phyloP scores from a whole-genome alignment of 352 stramenopile species.

The Elongisporangium anandrum region DNA sequence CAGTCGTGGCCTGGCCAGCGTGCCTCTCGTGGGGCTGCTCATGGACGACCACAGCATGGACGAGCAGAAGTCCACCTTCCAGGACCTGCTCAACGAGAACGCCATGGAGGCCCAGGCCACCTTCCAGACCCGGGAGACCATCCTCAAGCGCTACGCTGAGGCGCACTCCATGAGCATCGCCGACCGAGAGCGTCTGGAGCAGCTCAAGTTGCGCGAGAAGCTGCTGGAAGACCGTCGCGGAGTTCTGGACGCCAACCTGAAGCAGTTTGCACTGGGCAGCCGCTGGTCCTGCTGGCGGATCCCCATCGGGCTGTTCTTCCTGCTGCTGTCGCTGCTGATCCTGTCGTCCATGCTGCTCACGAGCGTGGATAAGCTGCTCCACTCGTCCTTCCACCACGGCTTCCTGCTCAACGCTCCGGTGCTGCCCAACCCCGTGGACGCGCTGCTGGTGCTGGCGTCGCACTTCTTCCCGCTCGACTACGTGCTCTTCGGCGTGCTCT shows the following conservation, averaged over 20 bases:
- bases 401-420: constrained; percentile 62
- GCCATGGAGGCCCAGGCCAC: constrained; percentile 67
- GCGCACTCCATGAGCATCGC: constrained; percentile 62
- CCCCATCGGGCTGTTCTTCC: constrained; percentile 52
- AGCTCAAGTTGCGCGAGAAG: constrained; percentile 66
- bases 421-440: constrained; percentile 76
- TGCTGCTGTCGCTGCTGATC: constrained; percentile 65
- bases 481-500: constrained; percentile 70
- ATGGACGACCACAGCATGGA: constrained; percentile 74
- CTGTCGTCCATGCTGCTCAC: constrained; percentile 74
- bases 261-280: constrained; percentile 38
- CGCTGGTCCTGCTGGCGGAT: constrained; percentile 63
- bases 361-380: constrained; percentile 71
- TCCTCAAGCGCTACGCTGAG: constrained; percentile 58
- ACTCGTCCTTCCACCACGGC: constrained; percentile 64
- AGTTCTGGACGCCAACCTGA: constrained; percentile 63
- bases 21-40: constrained; percentile 71
- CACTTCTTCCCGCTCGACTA: constrained; percentile 81
- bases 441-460: constrained; percentile 67
- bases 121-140: constrained; percentile 62
- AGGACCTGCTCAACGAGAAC: constrained; percentile 72
- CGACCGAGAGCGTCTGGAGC: constrained; percentile 67
- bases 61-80: constrained; percentile 62
- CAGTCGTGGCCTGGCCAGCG: constrained; percentile 60
- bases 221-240: constrained; percentile 59